phyloP scores from a whole-genome alignment of 2,329 filamentous ascomycete species.

The Aspergillus sp. region DNA sequence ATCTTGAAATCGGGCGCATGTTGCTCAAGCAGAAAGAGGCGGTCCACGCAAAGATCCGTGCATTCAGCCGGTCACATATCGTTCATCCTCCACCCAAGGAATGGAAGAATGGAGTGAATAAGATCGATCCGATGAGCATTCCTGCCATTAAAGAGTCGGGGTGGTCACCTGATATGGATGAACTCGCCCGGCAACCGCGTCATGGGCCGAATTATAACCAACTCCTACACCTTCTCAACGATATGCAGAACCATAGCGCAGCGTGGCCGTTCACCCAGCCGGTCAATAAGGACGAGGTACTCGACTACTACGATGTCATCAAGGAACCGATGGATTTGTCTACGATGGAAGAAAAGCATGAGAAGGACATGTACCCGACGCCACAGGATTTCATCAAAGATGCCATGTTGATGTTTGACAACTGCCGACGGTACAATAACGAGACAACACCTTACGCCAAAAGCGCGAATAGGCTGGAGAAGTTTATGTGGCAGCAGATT shows the following conservation, averaged over 20 bases:
- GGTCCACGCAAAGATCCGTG: conserved; percentile 90
- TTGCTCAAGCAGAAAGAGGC: conserved; percentile 95
- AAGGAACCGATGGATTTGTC: conserved; percentile 95
- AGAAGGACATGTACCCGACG: conserved; percentile 85
- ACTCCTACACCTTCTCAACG: conserved; percentile 86
- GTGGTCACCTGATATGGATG: conserved; percentile 98
- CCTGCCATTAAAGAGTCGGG: conserved; percentile 86
- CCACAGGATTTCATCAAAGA: conserved; percentile 93
- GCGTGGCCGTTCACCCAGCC: conserved; percentile 95
- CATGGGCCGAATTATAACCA: conserved; percentile 97
- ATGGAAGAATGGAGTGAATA: conserved; percentile 73
- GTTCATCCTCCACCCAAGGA: conserved; percentile 81
- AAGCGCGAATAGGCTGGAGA: conserved; percentile 87
- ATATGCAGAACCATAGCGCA: conserved; percentile 88
- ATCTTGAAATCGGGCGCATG: conserved; percentile 91
- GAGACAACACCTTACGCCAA: conserved; percentile 95
- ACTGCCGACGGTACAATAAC: conserved; percentile 95
- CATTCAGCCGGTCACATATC: conserved; percentile 83
- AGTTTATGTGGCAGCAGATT: conserved; percentile 94
- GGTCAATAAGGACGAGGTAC: conserved; percentile 91
- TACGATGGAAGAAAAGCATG: conserved; percentile 94
- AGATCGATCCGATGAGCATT: conserved; percentile 84
- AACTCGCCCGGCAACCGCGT: conserved; percentile 87
- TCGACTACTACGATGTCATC: conserved; percentile 99
- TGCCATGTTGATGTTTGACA: conserved; percentile 85